phyloP scores from a whole-genome alignment of 306 rosid genomes.

The Trichosanthes cucumerina region DNA sequence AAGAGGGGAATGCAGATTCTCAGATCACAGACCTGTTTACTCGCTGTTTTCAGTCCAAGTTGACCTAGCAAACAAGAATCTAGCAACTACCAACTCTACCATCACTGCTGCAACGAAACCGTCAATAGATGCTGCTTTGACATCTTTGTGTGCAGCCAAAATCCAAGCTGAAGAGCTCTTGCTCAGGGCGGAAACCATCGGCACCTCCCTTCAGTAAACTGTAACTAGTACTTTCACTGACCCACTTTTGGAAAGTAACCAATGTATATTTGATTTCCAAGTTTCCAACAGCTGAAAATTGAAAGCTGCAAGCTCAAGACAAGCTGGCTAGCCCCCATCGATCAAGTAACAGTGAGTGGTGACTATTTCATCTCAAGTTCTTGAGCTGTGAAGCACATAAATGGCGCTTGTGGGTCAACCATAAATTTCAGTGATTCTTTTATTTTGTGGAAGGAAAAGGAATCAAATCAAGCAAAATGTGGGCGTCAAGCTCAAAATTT shows the following conservation, averaged over 20 bases:
- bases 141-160: constrained; percentile 39
- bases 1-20: constrained; percentile 82
- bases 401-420: neutral
- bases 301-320: neutral
- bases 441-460: constrained; percentile 2
- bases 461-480: neutral
- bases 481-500: neutral
- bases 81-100: neutral
- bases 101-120: constrained; percentile 17
- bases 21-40: constrained; percentile 90
- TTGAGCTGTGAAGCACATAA: neutral
- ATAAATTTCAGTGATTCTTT: neutral
- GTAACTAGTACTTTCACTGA: neutral
- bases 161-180: constrained; percentile 81
- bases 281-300: constrained; percentile 7
- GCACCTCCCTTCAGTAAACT: neutral
- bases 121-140: constrained; percentile 22
- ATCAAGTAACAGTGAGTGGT: neutral
- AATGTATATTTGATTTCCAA: neutral
- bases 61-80: constrained; percentile 21
- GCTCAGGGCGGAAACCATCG: constrained; percentile 20
- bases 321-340: neutral
- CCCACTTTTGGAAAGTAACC: neutral
- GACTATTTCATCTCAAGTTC: neutral
- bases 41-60: constrained; percentile 49